Evolutionary conservation across 108 stramenopile genomes (phyloP), one percentile per base, ranked within the genome.

Genomic region (Stephanodiscus triporus): DNA sequence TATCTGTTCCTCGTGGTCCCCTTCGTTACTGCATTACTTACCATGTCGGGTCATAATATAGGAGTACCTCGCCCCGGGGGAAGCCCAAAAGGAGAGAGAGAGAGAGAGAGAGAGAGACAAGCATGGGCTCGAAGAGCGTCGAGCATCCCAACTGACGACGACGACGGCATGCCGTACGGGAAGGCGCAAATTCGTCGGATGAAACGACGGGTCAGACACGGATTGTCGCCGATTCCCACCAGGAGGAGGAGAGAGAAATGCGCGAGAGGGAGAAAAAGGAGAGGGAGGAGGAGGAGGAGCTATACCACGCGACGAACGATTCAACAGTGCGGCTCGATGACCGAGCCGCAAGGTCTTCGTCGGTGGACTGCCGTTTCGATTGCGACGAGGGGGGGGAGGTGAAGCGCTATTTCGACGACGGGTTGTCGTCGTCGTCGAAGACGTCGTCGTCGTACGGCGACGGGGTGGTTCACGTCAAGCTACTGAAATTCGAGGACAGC

Each of bases 121-220:
- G n/a, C n/a, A 37, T 24, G 66, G 50, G 16, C 23, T 17, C 13
- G 53, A 68, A 17, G 53, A n/a, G n/a, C n/a, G 9, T 53, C 58
- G 6, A 63, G 72, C 49, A 56, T 84, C 37, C 83, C 83, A 56
- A 84, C 64, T 10, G 43, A 37, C 29, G 83, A 84, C 37, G 65
- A 78, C 29, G 37, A 37, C 22, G 81, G 57, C 20, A 92, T 92
- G 17, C 80, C 90, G 14, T 95, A 88, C 75, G 88, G 79, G 9
- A 95, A 95, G 70, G 75, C 91, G 11, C 95, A 95, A 55, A 81
- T 91, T 38, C 88, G 91, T 26, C 86, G 92, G 20, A 95, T 95
- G 95, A 60, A 82, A 62, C 91, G 91, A 51, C 87, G 95, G 8
- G n/a, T n/a, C n/a, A n/a, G n/a, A n/a, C n/a, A n/a, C n/a, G n/a